Evolutionary conservation across 2,329 filamentous ascomycete species (phyloP).

Genomic region (Incumbomyces lentus): DNA sequence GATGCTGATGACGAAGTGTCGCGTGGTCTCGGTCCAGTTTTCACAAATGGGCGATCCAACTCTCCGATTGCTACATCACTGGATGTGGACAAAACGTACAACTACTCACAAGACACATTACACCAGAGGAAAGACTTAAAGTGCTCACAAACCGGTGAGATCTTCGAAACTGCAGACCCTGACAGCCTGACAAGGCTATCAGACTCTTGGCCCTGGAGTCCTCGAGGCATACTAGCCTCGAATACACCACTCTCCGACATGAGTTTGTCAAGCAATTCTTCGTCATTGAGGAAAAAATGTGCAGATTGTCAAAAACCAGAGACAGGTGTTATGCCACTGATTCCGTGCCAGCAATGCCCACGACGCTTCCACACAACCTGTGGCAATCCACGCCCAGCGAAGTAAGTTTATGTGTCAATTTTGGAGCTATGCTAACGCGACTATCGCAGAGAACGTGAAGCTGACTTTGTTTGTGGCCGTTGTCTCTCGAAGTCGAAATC

Average conservation of each 20-base stretch:
- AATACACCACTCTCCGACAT: conserved; percentile 1
- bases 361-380: conserved; percentile 14
- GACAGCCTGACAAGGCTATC: no score
- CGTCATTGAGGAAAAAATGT: conserved; percentile 8
- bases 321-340: conserved; percentile 7
- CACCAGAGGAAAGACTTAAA: no score
- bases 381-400: conserved; percentile 12
- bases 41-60: no score
- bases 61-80: no score
- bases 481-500: conserved; percentile 7
- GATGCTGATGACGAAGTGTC: neutral
- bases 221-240: neutral
- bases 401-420: neutral
- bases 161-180: no score
- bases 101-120: no score
- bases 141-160: no score
- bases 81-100: no score
- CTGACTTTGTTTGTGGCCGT: conserved; percentile 14
- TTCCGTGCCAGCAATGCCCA: conserved; percentile 11
- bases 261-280: conserved; percentile 3
- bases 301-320: conserved; percentile 12
- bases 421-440: neutral
- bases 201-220: neutral
- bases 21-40: neutral
- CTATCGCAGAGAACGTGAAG: conserved; percentile 1